Base-by-base conservation (phyloP, 2,329 filamentous ascomycete species). In the Sporothrix phasma region DNA sequence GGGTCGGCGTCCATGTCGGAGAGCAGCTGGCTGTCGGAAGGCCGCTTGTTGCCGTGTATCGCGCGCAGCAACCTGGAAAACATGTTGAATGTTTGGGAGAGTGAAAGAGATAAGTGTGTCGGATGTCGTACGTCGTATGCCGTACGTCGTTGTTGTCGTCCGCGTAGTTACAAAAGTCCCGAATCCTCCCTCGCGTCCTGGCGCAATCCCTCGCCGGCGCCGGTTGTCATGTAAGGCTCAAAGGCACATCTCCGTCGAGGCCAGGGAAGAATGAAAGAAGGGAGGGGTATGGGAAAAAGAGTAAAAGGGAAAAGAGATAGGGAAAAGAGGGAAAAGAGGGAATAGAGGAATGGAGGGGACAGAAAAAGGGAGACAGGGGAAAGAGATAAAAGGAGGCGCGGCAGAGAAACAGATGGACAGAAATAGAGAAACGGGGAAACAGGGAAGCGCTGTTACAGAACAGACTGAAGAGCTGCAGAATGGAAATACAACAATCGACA, bases 21-120 rank as follows among this genome's bases (percentile, higher is more conserved):
- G 13, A 61, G 63, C 5, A 61, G 62, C n/a, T 67, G 63, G 41
- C 61, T 53, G 5, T 62, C 65, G 54, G 61, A 58, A 31, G 68
- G 67, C 49, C 67, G 13, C 17, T 26, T 68, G 63, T 64, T 69
- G 68, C 73, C 71, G 67, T 68, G 69, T 60, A 74, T 69, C 65
- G 74, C 71, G 59, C 73, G 71, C 34, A 74, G 63, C 62, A 76
- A 64, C 58, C 67, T 69, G 62, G 72, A 72, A 58, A 76, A 67
- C 71, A 75, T 74, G 62, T 47, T 56, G 46, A 24, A 45, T 19
- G 37, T 5, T 15, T 15, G 15, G 41, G 15, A n/a, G 17, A 6
- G 1, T 43, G 15, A n/a, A 6, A 15, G 15, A n/a, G 15, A 6
- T 6, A 15, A n/a, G 15, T 5, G 15, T 43, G 41, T 15, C 17